phyloP scores from a whole-genome alignment of 2,329 filamentous ascomycete species.

The Aspergillus ochraceoroseus region DNA sequence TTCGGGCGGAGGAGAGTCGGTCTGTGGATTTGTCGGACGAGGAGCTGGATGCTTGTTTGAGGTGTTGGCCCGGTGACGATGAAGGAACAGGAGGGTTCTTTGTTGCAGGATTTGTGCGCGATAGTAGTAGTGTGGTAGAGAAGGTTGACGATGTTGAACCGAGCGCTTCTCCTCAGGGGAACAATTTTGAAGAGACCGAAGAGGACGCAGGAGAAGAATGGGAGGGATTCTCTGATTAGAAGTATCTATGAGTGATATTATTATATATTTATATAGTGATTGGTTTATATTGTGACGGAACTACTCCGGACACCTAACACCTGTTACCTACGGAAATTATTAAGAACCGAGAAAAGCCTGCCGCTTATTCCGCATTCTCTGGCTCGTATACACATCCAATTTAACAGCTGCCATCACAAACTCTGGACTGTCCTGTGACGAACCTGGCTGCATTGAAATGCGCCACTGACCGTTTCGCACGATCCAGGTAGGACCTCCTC shows the following conservation, averaged over 20 bases:
- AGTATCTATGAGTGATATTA: not conserved
- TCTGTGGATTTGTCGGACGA: slow-evolving; percentile 44
- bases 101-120: slow-evolving; percentile 75
- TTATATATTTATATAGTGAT: not conserved
- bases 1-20: slow-evolving; percentile 39
- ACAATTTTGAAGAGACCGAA: slow-evolving; percentile 18
- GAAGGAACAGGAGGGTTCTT: slow-evolving; percentile 94
- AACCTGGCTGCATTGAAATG: slow-evolving; percentile 56
- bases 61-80: slow-evolving; percentile 74
- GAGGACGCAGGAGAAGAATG: slow-evolving; percentile 41
- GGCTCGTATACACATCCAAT: slow-evolving; percentile 64
- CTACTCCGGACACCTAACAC: too few species aligned
- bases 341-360: slow-evolving; percentile 56
- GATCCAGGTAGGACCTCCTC: slow-evolving; percentile 50
- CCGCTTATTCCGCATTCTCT: slow-evolving; percentile 61
- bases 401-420: slow-evolving; percentile 71
- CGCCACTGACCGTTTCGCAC: slow-evolving; percentile 68
- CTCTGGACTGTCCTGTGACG: slow-evolving; percentile 53
- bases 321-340: too few species aligned
- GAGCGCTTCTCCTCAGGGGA: slow-evolving; percentile 13
- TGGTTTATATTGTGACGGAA: too few species aligned
- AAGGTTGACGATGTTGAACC: slow-evolving; percentile 32
- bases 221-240: slow-evolving; percentile 43
- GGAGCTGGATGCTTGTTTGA: slow-evolving; percentile 65
- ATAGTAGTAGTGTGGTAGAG: too few species aligned